Evolutionary conservation across 2,329 filamentous ascomycete genomes (phyloP).

Genomic region (Penicillium sclerotigenum): DNA sequence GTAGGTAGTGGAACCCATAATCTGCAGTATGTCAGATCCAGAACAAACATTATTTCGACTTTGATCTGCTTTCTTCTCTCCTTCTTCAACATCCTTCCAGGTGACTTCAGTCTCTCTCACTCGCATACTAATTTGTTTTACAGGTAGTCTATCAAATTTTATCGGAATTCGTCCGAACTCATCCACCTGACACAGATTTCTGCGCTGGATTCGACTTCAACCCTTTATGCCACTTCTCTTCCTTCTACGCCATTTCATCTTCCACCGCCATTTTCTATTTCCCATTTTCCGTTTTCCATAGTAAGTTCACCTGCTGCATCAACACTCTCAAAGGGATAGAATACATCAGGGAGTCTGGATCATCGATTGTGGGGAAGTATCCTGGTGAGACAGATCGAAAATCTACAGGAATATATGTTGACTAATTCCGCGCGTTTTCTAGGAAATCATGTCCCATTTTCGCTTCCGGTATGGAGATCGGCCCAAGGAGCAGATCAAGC

Average conservation of each 20-base stretch:
- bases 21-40: neutral
- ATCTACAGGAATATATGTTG: neutral
- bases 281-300: neutral
- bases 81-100: neutral
- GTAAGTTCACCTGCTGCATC: neutral
- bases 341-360: too few relatives aligned
- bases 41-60: neutral
- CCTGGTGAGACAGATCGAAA: neutral
- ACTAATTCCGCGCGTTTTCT: neutral
- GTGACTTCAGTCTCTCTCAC: neutral
- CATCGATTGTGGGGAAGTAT: neutral
- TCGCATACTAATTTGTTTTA: neutral
- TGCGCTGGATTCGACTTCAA: neutral
- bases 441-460: neutral
- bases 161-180: too few relatives aligned
- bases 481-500: neutral
- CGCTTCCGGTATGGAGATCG: neutral
- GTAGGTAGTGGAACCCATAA: neutral
- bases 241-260: neutral
- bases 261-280: neutral
- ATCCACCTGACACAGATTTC: too few relatives aligned
- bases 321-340: too few relatives aligned
- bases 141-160: neutral
- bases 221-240: neutral
- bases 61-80: neutral